Percentiles rank a stretch among this genome's conserved stretches.
Evolutionary conservation across 805 yeast genomes (phyloP).

Genomic region (Lipomyces japonicus): DNA sequence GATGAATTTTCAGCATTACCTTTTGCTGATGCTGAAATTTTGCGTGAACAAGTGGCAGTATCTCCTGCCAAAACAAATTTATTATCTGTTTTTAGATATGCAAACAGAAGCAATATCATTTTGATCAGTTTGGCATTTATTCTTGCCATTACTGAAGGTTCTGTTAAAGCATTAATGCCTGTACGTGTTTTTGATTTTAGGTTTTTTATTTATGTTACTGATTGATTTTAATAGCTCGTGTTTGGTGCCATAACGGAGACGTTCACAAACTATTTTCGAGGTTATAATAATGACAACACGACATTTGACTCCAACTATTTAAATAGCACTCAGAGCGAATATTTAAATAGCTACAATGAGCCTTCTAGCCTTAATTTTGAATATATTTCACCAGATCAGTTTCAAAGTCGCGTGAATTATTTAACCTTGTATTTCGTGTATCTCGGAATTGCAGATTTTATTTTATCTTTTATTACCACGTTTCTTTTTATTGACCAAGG

Average conservation of each 20-base stretch:
- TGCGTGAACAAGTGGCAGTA: constrained; percentile 37
- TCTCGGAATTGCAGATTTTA: constrained; percentile 39
- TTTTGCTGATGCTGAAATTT: constrained; percentile 35
- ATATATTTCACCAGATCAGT: constrained; percentile 31
- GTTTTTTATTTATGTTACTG: constrained; percentile 11
- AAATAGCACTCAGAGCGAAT: constrained; percentile 1
- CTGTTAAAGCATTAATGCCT: constrained; percentile 37
- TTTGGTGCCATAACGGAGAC: constrained; percentile 42
- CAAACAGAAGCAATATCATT: constrained; percentile 34
- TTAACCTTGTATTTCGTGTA: constrained; percentile 42
- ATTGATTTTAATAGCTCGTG: constrained; percentile 37
- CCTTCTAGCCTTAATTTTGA: constrained; percentile 1
- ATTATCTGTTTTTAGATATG: constrained; percentile 38
- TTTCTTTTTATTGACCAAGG: constrained; percentile 41
- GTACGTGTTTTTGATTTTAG: constrained; percentile 1
- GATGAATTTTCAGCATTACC: constrained; percentile 32
- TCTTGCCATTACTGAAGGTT: constrained; percentile 40
- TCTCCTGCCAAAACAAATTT: constrained; percentile 27
- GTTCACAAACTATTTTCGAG: constrained; percentile 35
- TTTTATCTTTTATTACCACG: constrained; percentile 36
- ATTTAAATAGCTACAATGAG: background rate
- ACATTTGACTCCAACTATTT: background rate
- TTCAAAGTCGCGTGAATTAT: constrained; percentile 38
- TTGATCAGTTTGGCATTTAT: constrained; percentile 34
- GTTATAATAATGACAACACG: constrained; percentile 4